Base-by-base conservation (phyloP, 306 rosid genomes). In the Psophocarpus tetragonolobus region DNA sequence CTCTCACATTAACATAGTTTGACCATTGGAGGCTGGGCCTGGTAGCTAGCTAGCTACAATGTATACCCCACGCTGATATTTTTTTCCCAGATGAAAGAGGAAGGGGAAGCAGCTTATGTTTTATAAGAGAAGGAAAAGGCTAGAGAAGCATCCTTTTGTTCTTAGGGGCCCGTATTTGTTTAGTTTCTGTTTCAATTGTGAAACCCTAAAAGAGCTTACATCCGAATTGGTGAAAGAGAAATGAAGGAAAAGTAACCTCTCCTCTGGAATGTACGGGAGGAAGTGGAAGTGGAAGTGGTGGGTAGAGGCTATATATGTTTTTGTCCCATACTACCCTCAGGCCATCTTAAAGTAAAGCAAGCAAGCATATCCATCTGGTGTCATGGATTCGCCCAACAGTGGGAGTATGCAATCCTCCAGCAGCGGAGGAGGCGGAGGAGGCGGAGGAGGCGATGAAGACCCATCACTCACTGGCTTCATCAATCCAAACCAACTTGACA, bases 331-430 rank as follows among this genome's bases (percentile, higher is more conserved):
- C 63, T 32, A n/a, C 71, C 67, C n/a, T n/a, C n/a, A n/a, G n/a
- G n/a, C n/a, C n/a, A n/a, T n/a, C n/a, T n/a, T n/a, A n/a, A n/a
- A 50, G 26, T 4, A 17, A 48, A 54, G 3, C 8, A 58, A 3
- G 14, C 3, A 66, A 76, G 24, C 74, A 68, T 72, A 62, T 86
- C 84, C 76, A 80, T 82, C 83, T 74, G 68, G 50, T 39, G n/a
- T 51, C 18, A 89, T 95, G 99, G 99, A 95, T 87, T 95, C 97
- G 1, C 88, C 82, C 5, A 91, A 91, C 78, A 95, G 94, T 84
- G 97, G 92, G 1, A 95, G 99, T 73, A 76, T 95, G 76, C 97
- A 92, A 57, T 92, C 97, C 21, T 92, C 97, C 2, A 95, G 98
- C 53, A n/a, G n/a, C n/a, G n/a, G n/a, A n/a, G n/a, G n/a, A n/a